Conservation (phyloP, 2,329 filamentous ascomycete genomes). For the Aspergillus melleus region DNA sequence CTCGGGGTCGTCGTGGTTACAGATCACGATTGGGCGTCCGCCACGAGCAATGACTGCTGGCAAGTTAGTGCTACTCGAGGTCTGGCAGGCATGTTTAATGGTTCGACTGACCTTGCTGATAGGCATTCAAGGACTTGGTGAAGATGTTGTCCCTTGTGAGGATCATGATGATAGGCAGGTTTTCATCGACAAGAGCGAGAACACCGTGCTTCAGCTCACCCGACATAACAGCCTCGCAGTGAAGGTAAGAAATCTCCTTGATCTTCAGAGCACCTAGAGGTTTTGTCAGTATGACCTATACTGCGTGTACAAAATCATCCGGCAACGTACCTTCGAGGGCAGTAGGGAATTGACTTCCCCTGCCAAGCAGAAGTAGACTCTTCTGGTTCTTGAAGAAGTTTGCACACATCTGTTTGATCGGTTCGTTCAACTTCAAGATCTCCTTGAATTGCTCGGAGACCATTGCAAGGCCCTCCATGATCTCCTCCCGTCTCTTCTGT, state of each 20-base stretch:
- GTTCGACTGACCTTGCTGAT: slow-evolving; percentile 76
- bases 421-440: slow-evolving; percentile 85
- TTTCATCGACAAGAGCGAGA: slow-evolving; percentile 93
- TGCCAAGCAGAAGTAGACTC: slow-evolving; percentile 86
- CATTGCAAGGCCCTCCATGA: slow-evolving; percentile 87
- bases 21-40: slow-evolving; percentile 97
- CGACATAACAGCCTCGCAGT: slow-evolving; percentile 99
- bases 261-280: slow-evolving; percentile 82
- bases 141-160: slow-evolving; percentile 94
- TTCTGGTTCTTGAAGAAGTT: slow-evolving; percentile 97
- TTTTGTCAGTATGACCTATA: slow-evolving; percentile 12
- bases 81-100: slow-evolving; percentile 10
- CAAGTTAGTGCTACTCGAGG: slow-evolving; percentile 27
- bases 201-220: slow-evolving; percentile 99
- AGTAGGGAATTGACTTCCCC: slow-evolving; percentile 92
- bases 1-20: slow-evolving; percentile 85
- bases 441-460: slow-evolving; percentile 90
- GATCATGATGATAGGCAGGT: slow-evolving; percentile 99
- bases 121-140: slow-evolving; percentile 98
- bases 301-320: slow-evolving; percentile 12
- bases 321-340: slow-evolving; percentile 73
- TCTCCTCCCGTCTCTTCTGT: slow-evolving; percentile 85
- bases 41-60: slow-evolving; percentile 82
- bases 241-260: slow-evolving; percentile 99
- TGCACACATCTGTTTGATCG: slow-evolving; percentile 91